Percentiles rank a stretch among this genome's conserved stretches.
phyloP scores from a whole-genome alignment of 805 yeast species.

The Wickerhamomyces pijperi region DNA sequence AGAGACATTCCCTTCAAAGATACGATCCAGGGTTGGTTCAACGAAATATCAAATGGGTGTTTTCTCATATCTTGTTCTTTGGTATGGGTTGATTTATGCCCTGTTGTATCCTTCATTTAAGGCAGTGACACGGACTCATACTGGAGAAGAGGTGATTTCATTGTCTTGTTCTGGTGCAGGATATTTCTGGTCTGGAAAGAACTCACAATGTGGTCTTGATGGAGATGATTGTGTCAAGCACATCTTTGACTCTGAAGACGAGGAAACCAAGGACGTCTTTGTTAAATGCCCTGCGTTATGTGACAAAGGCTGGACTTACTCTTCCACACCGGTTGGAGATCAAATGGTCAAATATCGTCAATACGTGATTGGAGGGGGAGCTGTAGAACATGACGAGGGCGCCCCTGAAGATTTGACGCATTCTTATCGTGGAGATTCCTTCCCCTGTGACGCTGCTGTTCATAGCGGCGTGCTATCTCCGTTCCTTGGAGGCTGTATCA shows the following conservation, averaged over 20 bases:
- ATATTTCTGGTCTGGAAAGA: conserved; percentile 65
- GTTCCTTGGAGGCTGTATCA: conserved; percentile 68
- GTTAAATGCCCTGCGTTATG: conserved; percentile 86
- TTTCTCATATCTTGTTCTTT: conserved; percentile 3
- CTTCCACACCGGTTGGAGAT: conserved; percentile 65
- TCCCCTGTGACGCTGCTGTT: conserved; percentile 80
- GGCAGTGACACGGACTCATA: conserved; percentile 5
- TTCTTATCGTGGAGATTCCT: conserved; percentile 84
- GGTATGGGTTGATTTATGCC: conserved; percentile 7
- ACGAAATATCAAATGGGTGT: neutral
- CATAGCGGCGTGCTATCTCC: conserved; percentile 78
- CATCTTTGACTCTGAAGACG: conserved; percentile 35
- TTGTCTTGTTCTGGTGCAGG: conserved; percentile 37
- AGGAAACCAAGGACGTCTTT: conserved; percentile 31
- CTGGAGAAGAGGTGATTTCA: conserved; percentile 15
- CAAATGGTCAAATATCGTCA: conserved; percentile 57
- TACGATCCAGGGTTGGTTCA: conserved; percentile 14
- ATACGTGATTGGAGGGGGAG: conserved; percentile 74
- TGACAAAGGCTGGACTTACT: conserved; percentile 65
- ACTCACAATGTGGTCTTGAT: conserved; percentile 63
- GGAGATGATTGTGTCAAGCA: conserved; percentile 26
- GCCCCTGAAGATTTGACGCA: conserved; percentile 26
- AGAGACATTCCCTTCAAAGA: conserved; percentile 32
- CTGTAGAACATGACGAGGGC: conserved; percentile 7
- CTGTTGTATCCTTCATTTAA: conserved; percentile 5